Base-by-base conservation (phyloP, 2,329 filamentous ascomycete genomes). In the Stemphylium beticola region DNA sequence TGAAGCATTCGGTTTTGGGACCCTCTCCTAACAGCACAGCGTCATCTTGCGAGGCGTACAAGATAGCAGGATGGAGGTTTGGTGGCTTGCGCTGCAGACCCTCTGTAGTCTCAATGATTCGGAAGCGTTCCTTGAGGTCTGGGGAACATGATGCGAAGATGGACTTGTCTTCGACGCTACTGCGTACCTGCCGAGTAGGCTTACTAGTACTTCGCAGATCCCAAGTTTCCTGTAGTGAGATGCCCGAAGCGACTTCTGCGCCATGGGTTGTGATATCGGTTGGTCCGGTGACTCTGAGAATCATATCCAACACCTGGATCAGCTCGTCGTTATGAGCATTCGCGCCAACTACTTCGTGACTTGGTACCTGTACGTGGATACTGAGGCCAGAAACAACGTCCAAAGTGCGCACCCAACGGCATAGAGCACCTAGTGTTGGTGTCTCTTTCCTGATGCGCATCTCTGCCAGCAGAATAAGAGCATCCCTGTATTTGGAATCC, bases 381-480 rank as follows among this genome's bases (percentile, higher is more conserved):
- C 85, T 85, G 7, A 89, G 74, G 1, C 87, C 87, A 60, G 85
- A 88, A 44, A 89, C 84, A 20, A 89, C 84, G 64, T 90, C 87
- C 22, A 90, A 76, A 66, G 89, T 87, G 53, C 88, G 82, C 4
- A 90, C 87, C 88, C 88, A 91, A 52, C 88, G 84, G 70, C 87
- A 90, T 7, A 90, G 74, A 1, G 87, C 86, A 17, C 88, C 88
- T 0, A 90, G 75, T 61, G 88, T 88, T 0, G 87, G 87, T 15
- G 83, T 81, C 57, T 90, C 82, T 3, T 79, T 77, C n/a, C 87
- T 78, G 15, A 90, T 85, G 26, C 83, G 81, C 87, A 90, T 90
- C 75, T 90, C 87, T 0, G 87, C 83, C 1, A 91, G 80, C 12
- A 89, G 69, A 14, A 90, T 81, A 46, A 81, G 81, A 4, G 87